These are phyloP conservation scores for Durotheca rogersii DNA, from an alignment of 495 filamentous ascomycete genomes.

Conservation along the genomic window DNA sequence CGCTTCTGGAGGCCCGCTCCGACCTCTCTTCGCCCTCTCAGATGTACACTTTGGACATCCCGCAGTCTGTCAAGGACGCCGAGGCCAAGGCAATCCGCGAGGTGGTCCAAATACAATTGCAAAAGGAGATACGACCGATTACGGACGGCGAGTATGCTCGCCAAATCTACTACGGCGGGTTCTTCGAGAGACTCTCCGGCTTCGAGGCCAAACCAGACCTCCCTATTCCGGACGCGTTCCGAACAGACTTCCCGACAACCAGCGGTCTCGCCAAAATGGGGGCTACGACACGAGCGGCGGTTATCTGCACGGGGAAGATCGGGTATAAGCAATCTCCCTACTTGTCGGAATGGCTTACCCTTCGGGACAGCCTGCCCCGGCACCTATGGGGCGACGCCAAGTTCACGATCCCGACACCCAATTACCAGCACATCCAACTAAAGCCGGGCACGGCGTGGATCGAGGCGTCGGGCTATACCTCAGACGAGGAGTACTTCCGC, in stretches of 20 bases:
- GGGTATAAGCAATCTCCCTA: conserved; percentile 64
- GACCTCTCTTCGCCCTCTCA: conserved; percentile 28
- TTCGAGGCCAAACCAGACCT: conserved; percentile 44
- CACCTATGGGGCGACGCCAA: conserved; percentile 65
- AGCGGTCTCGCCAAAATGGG: conserved; percentile 38
- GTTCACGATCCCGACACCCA: conserved; percentile 68
- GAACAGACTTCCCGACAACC: conserved; percentile 36
- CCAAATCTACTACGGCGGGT: conserved; percentile 63
- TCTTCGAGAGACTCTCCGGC: conserved; percentile 67
- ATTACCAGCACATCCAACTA: conserved; percentile 70
- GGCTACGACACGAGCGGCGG: conserved; percentile 64
- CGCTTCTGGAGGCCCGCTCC: conserved; percentile 61
- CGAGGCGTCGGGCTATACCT: conserved; percentile 59
- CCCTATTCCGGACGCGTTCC: conserved; percentile 43
- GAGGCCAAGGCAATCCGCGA: conserved; percentile 67
- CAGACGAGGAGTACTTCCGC: conserved; percentile 68
- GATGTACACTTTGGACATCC: conserved; percentile 50
- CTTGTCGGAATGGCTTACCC: conserved; percentile 66
- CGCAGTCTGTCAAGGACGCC: conserved; percentile 45
- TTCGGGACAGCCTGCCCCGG: conserved; percentile 59
- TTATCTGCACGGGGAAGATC: conserved; percentile 73
- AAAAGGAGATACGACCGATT: conserved; percentile 65
- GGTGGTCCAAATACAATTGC: conserved; percentile 61
- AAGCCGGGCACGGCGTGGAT: conserved; percentile 68
- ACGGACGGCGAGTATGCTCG: conserved; percentile 77